Conservation (phyloP, 2,329 filamentous ascomycete species). For the Aspergillus fijiensis region DNA sequence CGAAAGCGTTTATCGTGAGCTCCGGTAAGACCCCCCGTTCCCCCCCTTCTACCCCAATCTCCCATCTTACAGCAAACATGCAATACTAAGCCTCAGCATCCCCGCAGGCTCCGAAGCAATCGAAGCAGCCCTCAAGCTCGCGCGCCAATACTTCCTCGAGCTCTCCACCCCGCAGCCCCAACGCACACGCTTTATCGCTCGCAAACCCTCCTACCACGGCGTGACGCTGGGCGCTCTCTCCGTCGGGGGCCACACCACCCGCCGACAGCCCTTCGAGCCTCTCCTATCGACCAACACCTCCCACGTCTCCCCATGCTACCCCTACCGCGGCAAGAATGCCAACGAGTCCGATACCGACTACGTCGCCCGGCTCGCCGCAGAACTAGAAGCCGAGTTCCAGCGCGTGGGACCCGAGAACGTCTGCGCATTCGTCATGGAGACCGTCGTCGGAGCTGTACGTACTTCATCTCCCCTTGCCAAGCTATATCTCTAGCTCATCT, state of each 20-base stretch:
- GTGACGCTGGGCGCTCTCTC: slow-evolving; percentile 67
- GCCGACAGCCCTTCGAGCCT: slow-evolving; percentile 62
- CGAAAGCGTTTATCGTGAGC: slow-evolving; percentile 56
- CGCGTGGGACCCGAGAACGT: slow-evolving; percentile 64
- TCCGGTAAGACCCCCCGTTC: slow-evolving; percentile 49
- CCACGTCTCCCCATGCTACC: slow-evolving; percentile 65
- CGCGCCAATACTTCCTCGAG: slow-evolving; percentile 66
- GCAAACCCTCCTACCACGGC: slow-evolving; percentile 68
- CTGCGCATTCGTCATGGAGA: slow-evolving; percentile 71
- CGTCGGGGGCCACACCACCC: slow-evolving; percentile 60
- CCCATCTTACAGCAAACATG: background rate
- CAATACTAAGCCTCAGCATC: too few relatives aligned
- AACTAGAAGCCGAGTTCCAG: slow-evolving; percentile 68
- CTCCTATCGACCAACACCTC: slow-evolving; percentile 58
- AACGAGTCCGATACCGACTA: slow-evolving; percentile 60
- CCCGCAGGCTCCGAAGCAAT: slow-evolving; percentile 63
- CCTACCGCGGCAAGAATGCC: slow-evolving; percentile 57
- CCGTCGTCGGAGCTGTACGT: slow-evolving; percentile 68
- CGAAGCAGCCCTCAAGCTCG: slow-evolving; percentile 67
- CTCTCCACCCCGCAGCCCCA: slow-evolving; percentile 52
- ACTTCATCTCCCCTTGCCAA: background rate
- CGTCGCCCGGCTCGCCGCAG: slow-evolving; percentile 58
- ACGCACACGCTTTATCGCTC: slow-evolving; percentile 62
- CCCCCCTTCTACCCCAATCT: background rate
- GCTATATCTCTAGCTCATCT: too few relatives aligned